Base-by-base conservation (phyloP, 139 green algal species). In the Asterochloris sp. region DNA sequence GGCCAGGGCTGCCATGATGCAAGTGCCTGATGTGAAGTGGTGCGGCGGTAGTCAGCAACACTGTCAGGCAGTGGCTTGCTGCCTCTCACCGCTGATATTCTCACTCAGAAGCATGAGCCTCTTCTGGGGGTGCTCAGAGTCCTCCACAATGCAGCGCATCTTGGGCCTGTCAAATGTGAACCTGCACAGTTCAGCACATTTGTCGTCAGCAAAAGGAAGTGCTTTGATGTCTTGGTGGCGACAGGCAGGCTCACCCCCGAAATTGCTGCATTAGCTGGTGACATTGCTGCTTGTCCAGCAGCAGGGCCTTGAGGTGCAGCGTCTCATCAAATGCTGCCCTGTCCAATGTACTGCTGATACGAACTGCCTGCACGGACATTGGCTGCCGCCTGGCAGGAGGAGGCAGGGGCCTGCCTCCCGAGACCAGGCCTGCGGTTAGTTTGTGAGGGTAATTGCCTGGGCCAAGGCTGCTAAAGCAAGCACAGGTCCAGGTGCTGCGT, bases 81-180 rank as follows among this genome's bases (percentile, higher is more conserved):
- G 38, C 38, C 38, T 54, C 38, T 54, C 38, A 54, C 38, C 74
- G 6, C 69, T 73, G 1, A 90, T 26, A 9, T 47, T 28, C 64
- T 94, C 89, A 11, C 88, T 83, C 27, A 97, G 86, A 54, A 97
- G 87, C 73, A 97, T 85, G 38, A 97, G 88, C 13, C 89, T 88
- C 26, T 76, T 83, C 21, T 91, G 85, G 8, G 71, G 24, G n/a
- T 79, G 28, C 8, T 54, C 66, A 9, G 73, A 79, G 62, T 94
- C 88, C 11, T 86, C 63, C 13, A 93, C 82, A 17, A 96, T 86
- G 81, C 91, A 94, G 10, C 87, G 85, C 63, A 93, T 81, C 13
- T 90, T 87, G 0, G 93, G 91, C 24, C 86, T 88, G 77, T 96
- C 90, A 66, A 96, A 85, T 0, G 90, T 91, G 78, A 90, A 91